Evolutionary conservation across 768 basidiomycete genomes (phyloP).

Genomic region (Paxillus rubicundulus): DNA sequence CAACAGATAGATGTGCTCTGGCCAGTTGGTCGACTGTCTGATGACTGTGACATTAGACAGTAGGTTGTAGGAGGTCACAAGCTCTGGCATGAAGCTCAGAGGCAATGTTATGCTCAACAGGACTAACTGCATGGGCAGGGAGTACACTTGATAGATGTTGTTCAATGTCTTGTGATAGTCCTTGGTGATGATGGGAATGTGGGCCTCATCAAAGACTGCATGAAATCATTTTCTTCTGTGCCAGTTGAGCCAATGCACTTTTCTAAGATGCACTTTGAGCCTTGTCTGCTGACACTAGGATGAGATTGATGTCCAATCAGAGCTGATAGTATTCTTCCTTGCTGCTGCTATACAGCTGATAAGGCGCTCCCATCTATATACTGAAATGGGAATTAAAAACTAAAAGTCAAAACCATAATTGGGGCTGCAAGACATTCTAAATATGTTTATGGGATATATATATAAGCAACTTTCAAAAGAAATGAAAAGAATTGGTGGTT

Average conservation of each 20-base stretch:
- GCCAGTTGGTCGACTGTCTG: too few species aligned
- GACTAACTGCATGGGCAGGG: conserved; percentile 12
- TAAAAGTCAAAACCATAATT: too few species aligned
- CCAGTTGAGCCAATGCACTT: background rate
- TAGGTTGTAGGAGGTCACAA: conserved; percentile 3
- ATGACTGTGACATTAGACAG: too few species aligned
- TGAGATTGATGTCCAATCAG: background rate
- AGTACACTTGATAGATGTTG: background rate
- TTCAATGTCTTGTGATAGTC: conserved; percentile 14
- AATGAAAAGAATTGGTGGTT: too few species aligned
- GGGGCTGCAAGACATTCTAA: too few species aligned
- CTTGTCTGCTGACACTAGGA: conserved; percentile 11
- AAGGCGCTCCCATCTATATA: too few species aligned
- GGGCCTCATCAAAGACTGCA: conserved; percentile 25
- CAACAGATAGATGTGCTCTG: too few species aligned
- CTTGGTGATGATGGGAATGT: conserved; percentile 8
- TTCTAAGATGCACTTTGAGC: conserved; percentile 3
- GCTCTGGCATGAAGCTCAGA: background rate
- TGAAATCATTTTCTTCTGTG: background rate
- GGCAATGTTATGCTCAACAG: conserved; percentile 22
- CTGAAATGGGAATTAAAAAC: too few species aligned
- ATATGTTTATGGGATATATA: too few species aligned
- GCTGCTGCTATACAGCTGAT: background rate
- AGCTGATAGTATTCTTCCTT: background rate
- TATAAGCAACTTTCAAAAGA: too few species aligned